phyloP scores from a whole-genome alignment of 1,284 basidiomycete genomes.

The Ganoderma lucidum region DNA sequence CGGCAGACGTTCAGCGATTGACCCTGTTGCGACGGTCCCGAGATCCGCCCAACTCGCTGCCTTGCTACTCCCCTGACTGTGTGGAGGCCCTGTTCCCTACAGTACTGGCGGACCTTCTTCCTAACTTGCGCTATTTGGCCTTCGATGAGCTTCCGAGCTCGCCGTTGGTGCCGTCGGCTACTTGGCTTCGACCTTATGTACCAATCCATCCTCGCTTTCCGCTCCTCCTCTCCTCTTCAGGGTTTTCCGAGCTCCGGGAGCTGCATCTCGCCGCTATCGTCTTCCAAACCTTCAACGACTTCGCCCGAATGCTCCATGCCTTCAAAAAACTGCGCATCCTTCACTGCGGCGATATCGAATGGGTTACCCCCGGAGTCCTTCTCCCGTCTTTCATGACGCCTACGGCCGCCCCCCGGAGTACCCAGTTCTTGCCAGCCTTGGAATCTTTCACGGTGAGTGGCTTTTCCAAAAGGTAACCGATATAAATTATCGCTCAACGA shows the following conservation, averaged over 20 bases:
- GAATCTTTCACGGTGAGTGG: not conserved
- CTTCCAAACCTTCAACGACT: constrained; percentile 3
- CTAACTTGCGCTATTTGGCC: not conserved
- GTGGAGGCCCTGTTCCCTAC: not conserved
- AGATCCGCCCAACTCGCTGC: not conserved
- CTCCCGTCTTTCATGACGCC: not conserved
- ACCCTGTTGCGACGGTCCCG: not conserved
- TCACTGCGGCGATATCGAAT: not conserved
- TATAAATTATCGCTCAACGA: not conserved
- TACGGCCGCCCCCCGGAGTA: not conserved
- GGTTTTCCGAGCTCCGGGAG: not conserved
- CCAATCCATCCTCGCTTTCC: not conserved
- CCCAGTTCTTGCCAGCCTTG: not conserved
- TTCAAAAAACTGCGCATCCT: not conserved
- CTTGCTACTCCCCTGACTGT: not conserved
- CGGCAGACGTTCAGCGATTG: not conserved
- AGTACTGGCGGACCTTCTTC: not conserved
- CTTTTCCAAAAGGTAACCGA: not conserved
- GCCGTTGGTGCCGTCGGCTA: not conserved
- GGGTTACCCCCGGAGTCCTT: not conserved
- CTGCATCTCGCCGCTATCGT: not conserved
- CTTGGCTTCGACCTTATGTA: not conserved
- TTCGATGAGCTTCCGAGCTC: not conserved
- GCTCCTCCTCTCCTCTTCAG: not conserved
- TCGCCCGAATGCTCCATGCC: not conserved